These are phyloP conservation scores for Ceratocystis smalleyi DNA, from an alignment of 2,329 filamentous ascomycete genomes.

Conservation along the genomic window DNA sequence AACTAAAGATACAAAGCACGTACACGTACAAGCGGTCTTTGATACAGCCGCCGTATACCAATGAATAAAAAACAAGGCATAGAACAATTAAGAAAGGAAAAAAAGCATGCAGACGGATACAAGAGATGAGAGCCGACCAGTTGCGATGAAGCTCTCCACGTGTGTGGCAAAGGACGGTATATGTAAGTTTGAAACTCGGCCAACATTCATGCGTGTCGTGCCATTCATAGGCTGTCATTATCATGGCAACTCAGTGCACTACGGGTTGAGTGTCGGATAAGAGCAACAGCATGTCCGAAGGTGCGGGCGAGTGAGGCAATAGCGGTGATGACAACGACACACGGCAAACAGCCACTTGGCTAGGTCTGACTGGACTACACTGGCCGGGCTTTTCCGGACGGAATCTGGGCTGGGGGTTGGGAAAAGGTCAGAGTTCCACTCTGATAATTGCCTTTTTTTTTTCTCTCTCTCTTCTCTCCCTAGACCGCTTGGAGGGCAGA, in stretches of 20 bases:
- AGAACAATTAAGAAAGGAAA: neutral
- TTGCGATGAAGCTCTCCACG: neutral
- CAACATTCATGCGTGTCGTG: too few species aligned
- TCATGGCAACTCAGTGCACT: too few species aligned
- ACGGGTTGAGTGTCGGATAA: too few species aligned
- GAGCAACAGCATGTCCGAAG: too few species aligned
- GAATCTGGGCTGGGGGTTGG: neutral
- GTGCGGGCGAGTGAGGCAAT: too few species aligned
- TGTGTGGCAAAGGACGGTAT: neutral
- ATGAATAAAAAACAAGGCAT: slow-evolving; percentile 13
- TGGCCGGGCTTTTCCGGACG: neutral
- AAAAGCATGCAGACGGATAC: neutral
- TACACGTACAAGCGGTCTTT: neutral
- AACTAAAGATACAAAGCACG: slow-evolving; percentile 22
- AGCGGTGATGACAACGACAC: neutral
- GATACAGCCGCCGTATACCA: neutral
- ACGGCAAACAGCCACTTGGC: neutral
- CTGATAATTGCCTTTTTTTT: neutral
- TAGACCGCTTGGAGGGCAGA: neutral
- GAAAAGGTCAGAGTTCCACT: neutral
- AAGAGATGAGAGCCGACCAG: neutral
- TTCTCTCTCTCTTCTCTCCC: neutral
- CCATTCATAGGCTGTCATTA: too few species aligned
- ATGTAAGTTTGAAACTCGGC: too few species aligned
- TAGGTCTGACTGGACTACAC: too few species aligned